Base-by-base conservation (phyloP, 495 filamentous ascomycete genomes). In the Evansstolkia leycettana region DNA sequence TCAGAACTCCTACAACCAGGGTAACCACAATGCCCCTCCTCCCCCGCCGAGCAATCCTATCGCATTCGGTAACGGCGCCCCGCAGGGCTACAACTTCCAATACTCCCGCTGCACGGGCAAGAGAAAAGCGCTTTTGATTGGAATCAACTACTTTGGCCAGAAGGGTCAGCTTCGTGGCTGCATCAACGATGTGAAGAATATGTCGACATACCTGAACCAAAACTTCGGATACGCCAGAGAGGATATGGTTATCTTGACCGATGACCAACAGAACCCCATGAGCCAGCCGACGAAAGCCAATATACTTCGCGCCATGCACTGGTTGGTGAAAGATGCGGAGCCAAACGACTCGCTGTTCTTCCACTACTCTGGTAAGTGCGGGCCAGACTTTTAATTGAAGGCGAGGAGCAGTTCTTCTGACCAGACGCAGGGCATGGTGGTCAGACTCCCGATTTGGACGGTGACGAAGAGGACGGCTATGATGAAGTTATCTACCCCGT, bases 401-500 rank as follows among this genome's bases (percentile, higher is more conserved):
- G 28, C 30, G 37, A 31, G 17, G 38, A 15, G 10, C 19, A 13
- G 26, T 17, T 38, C 41, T 36, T 31, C 29, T 31, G 29, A 31
- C 29, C 17, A 23, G 17, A 39, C 28, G 12, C 44, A 92, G 85
- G 90, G 23, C 90, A 98, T 59, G 90, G 90, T 39, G 90, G 90
- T 36, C 90, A 95, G 55, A 95, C 90, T n/a, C 82, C 82, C 45
- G 90, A 98, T 62, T 61, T 88, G 10, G 89, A 96, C 44, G 90
- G 87, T 10, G 87, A 94, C 49, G 87, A 94, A 59, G 81, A 87
- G 10, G 87, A 94, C 46, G 89, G 89, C 40, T 94, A 94, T 49
- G 90, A 98, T 48, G 90, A 98, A 60, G 92, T 94, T 28, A 92
- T 98, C 50, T 98, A 95, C 54, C 90, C 90, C 2, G 86, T 95